These are phyloP conservation scores for Candida glucosophila DNA, from an alignment of 1,139 yeast genomes.

Conservation along the genomic window DNA sequence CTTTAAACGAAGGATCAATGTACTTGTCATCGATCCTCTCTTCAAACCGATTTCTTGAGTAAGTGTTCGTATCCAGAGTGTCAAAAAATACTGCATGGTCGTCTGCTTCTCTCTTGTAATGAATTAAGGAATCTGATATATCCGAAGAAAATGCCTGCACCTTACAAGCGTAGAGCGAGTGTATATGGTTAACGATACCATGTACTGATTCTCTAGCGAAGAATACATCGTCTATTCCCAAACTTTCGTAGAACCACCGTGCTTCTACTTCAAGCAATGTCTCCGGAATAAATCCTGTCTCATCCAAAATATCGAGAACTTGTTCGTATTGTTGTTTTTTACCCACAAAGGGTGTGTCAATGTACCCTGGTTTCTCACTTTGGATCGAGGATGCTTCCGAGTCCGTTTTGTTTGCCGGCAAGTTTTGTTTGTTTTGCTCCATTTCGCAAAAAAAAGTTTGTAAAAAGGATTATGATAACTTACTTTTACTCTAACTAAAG, in stretches of 20 bases:
- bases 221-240: constrained; percentile 89
- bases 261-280: constrained; percentile 78
- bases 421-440: too few relatives aligned
- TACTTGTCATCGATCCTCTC: constrained; percentile 73
- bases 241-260: constrained; percentile 77
- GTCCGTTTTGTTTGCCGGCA: constrained; percentile 15
- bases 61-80: constrained; percentile 36
- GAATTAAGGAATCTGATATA: constrained; percentile 45
- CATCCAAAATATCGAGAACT: constrained; percentile 76
- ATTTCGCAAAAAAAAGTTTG: too few relatives aligned
- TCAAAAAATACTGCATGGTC: constrained; percentile 93
- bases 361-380: constrained; percentile 51
- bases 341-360: constrained; percentile 68
- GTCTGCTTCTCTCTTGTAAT: constrained; percentile 65
- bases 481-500: too few relatives aligned
- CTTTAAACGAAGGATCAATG: constrained; percentile 49
- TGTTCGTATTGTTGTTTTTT: constrained; percentile 73
- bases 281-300: constrained; percentile 86
- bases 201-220: constrained; percentile 79
- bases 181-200: constrained; percentile 75
- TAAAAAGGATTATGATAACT: too few relatives aligned
- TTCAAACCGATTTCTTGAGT: constrained; percentile 41
- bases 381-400: constrained; percentile 28
- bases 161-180: constrained; percentile 86
- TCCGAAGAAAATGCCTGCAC: constrained; percentile 65